A percentile compares a stretch with the other conserved stretches of the same genome.
Conservation (phyloP, 768 basidiomycete species). For the Asterophora parasitica region DNA sequence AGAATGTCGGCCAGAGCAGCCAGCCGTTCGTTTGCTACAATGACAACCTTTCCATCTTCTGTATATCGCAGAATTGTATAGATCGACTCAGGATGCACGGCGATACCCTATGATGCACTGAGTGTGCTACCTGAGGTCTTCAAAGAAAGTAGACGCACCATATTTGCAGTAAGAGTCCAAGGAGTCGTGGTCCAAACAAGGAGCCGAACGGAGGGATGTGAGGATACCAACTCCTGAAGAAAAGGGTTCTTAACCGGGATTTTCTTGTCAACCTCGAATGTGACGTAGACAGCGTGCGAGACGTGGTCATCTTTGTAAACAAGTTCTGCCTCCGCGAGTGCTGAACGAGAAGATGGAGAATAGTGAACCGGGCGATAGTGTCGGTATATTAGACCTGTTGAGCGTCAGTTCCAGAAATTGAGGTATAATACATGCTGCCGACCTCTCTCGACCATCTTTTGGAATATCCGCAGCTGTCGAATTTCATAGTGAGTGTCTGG, state of each 20-base stretch:
- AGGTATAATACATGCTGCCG: not conserved
- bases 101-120: constrained; percentile 68
- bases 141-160: constrained; percentile 48
- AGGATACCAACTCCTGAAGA: constrained; percentile 29
- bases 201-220: constrained; percentile 38
- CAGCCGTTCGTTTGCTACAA: constrained; percentile 52
- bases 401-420: not conserved
- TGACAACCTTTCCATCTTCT: constrained; percentile 22
- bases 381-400: constrained; percentile 72
- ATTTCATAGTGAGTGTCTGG: constrained; percentile 86
- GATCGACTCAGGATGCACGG: constrained; percentile 67
- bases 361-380: constrained; percentile 90
- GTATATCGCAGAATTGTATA: constrained; percentile 50
- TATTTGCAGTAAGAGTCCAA: constrained; percentile 95
- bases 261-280: constrained; percentile 55
- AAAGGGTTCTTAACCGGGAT: constrained; percentile 16
- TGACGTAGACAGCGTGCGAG: constrained; percentile 84
- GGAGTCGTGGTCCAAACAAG: constrained; percentile 97
- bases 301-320: constrained; percentile 85
- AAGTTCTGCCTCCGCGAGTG: constrained; percentile 92
- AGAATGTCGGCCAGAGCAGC: constrained; percentile 33
- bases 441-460: constrained; percentile 86
- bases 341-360: constrained; percentile 91
- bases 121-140: not conserved
- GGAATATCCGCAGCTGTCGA: constrained; percentile 80